These are phyloP conservation scores for Trapa bicornis DNA, from an alignment of 345 rosid species.

Conservation along the genomic window DNA sequence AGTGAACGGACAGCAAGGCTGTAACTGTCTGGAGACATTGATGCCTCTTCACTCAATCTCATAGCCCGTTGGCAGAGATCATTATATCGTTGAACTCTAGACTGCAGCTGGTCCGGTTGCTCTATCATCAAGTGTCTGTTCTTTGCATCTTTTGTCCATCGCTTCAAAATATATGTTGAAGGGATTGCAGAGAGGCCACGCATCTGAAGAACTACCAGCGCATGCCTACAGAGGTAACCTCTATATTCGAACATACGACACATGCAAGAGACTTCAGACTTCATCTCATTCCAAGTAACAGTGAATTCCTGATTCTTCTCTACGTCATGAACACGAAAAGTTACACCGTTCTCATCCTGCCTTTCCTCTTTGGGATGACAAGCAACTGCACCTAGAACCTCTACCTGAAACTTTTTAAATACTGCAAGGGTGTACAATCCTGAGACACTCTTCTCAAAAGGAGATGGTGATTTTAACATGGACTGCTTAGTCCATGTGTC, in stretches of 20 bases:
- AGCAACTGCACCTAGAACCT: conserved; percentile 42
- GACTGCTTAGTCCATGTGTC: conserved; percentile 25
- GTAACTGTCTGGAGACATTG: conserved; percentile 3
- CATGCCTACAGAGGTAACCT: conserved; percentile 50
- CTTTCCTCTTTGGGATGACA: conserved; percentile 14
- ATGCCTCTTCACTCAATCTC: conserved; percentile 5
- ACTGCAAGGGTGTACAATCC: conserved; percentile 31
- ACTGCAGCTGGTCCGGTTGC: not conserved
- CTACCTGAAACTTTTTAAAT: conserved; percentile 33
- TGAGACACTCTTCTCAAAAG: conserved; percentile 40
- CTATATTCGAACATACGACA: conserved; percentile 49
- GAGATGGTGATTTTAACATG: conserved; percentile 35
- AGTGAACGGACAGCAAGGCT: conserved; percentile 17
- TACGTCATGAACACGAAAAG: conserved; percentile 1
- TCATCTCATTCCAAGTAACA: conserved; percentile 1
- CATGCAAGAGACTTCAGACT: conserved; percentile 36
- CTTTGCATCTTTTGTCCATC: conserved; percentile 6
- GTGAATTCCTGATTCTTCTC: conserved; percentile 1
- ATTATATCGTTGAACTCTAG: conserved; percentile 3
- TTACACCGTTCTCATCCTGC: not conserved
- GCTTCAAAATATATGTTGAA: conserved; percentile 5
- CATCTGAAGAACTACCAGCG: conserved; percentile 39
- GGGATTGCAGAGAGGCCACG: conserved; percentile 16
- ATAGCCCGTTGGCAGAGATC: conserved; percentile 5
- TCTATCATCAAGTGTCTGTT: not conserved